Evolutionary conservation across 148 eudicot species (phyloP), one percentile per base, ranked within the genome.

Genomic region (Fagopyrum homotropicum): DNA sequence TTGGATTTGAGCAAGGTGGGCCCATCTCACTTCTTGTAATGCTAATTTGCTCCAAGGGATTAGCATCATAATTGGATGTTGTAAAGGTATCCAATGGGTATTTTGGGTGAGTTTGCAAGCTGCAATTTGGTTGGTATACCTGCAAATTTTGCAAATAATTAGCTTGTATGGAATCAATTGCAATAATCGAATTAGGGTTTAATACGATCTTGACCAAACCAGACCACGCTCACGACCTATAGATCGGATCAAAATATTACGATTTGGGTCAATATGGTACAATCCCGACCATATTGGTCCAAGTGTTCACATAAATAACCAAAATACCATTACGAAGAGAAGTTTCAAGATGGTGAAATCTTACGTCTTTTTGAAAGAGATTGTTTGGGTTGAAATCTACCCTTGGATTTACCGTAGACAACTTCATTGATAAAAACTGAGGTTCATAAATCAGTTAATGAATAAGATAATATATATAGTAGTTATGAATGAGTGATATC

Each of bases 381-480:
- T 66, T 55, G 60, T 55, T 22, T 55, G 60, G 0, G 70, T 66
- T 66, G 70, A 66, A 29, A 29, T 66, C 73, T 2, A 71, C 6
- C 4, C 52, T 71, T 7, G 96, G 84, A 72, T 93, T 84, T 9
- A 91, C 87, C 0, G 97, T 73, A 63, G 98, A 83, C 19, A 93
- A 81, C 73, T 93, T 93, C 97, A 93, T 93, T 0, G 98, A 91
- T 5, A 93, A 82, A 68, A 89, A 91, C 98, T 93, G 72, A 6
- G 22, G 45, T 22, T 29, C 45, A 66, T 19, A 22, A 14, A 10
- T 29, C 45, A 29, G 2, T n/a, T 16, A 17, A 54, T 16, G 60
- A 35, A 35, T 2, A 35, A 0, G 40, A 2, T 2, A 1, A 35
- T 35, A 35, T 30, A 2, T 35, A 35, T 35, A 35, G 40, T 35